Base-by-base conservation (phyloP, 306 rosid species). In the Medicago ruthenica region DNA sequence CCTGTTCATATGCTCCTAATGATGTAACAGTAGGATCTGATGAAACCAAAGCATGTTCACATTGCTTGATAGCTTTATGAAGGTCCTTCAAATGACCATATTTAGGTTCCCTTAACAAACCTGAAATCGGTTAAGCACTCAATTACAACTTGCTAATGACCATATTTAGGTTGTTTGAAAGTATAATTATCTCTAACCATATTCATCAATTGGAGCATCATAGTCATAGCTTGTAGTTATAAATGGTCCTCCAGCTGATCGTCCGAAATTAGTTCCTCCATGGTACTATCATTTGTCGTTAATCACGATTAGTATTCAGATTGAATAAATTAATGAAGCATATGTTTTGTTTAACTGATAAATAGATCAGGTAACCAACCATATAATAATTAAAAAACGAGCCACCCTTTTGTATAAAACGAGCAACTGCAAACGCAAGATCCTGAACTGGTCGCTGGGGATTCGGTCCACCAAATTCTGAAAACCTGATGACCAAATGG, bases 221-320 rank as follows among this genome's bases (percentile, higher is more conserved):
- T 94, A 94, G 75, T 94, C 98, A 67, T 94, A 94, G 76, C 96
- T 94, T 64, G 98, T 87, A 61, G 98, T 90, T 39, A 94, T 78
- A 88, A 94, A 92, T 47, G 98, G 98, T 9, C 98, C 98, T 47
- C 98, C 98, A 78, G 98, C 95, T 36, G 96, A 86, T 77, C 98
- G 90, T 78, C 98, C 98, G 15, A 94, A 94, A 82, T 94, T 94
- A 62, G 98, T 94, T 86, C 98, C 98, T 85, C 98, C 98, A 62
- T 94, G 97, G 78, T 94, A 94, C 98, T 94, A 82, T 65, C 74
- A 87, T 55, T 73, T 67, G 71, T 67, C 80, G 78, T 13, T 75
- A 55, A 82, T 2, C 81, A 66, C 20, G 41, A 79, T 64, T 16
- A 59, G 8, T 31, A 41, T 63, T 71, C 79, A 58, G 73, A 21